A percentile compares a stretch with the other conserved stretches of the same genome.
phyloP scores from a whole-genome alignment of 2,329 filamentous ascomycete species.

The Botryotinia globosa region DNA sequence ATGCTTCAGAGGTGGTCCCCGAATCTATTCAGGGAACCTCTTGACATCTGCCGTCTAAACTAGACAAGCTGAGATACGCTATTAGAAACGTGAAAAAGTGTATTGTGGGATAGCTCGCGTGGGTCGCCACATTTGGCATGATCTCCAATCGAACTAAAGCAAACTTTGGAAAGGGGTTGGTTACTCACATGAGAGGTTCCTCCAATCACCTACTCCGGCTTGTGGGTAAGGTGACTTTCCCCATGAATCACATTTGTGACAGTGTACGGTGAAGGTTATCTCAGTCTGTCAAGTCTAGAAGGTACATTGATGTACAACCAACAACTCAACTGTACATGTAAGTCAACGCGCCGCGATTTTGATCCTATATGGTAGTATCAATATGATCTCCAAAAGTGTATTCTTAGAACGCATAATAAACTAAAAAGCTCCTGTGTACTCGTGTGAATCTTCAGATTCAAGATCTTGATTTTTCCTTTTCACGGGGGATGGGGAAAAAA shows the following conservation, averaged over 20 bases:
- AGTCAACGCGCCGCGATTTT: neutral
- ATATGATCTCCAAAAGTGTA: neutral
- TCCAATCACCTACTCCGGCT: neutral
- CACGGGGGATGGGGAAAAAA: neutral
- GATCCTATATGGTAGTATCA: neutral
- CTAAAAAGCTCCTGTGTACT: neutral
- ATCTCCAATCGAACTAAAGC: neutral
- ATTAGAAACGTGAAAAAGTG: neutral
- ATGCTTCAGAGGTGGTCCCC: neutral
- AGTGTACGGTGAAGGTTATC: neutral
- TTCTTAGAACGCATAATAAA: neutral
- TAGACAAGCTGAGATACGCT: neutral
- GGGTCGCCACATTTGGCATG: neutral
- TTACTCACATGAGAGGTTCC: neutral
- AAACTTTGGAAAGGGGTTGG: neutral
- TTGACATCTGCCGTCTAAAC: neutral
- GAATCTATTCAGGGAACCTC: neutral
- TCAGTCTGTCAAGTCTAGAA: neutral
- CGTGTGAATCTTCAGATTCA: neutral
- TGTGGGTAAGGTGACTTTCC: neutral
- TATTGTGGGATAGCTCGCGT: neutral
- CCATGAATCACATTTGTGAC: neutral
- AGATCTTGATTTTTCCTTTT: neutral
- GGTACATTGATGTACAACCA: neutral
- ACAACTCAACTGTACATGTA: neutral